These are phyloP conservation scores for Apiospora pterosperma DNA, from an alignment of 2,329 filamentous ascomycete genomes.

Conservation along the genomic window DNA sequence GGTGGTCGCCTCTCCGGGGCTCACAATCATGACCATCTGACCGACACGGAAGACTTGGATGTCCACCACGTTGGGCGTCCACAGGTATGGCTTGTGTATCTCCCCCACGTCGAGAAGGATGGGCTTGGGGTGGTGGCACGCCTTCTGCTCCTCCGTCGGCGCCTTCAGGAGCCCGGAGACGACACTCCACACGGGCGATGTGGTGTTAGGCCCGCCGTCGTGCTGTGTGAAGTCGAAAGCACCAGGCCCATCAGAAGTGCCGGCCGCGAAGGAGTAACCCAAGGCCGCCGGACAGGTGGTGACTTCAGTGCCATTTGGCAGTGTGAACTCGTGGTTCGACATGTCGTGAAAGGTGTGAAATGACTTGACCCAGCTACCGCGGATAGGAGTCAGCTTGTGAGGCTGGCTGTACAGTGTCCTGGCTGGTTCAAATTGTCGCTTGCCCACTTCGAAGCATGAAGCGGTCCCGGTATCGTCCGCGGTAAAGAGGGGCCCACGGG, in stretches of 20 bases:
- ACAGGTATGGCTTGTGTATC: conserved; percentile 72
- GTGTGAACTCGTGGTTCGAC: conserved; percentile 67
- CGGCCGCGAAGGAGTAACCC: conserved; percentile 89
- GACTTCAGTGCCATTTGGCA: conserved; percentile 68
- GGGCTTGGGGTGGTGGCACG: conserved; percentile 78
- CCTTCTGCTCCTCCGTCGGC: conserved; percentile 65
- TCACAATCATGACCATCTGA: conserved; percentile 78
- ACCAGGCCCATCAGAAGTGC: conserved; percentile 88
- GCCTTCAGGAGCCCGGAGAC: conserved; percentile 70
- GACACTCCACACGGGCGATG: conserved; percentile 70
- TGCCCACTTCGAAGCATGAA: conserved; percentile 74
- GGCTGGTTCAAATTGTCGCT: conserved; percentile 58
- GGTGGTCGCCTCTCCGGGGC: conserved; percentile 83
- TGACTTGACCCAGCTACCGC: conserved; percentile 67
- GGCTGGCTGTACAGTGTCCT: conserved; percentile 49
- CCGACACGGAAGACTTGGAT: conserved; percentile 83
- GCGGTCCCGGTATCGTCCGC: conserved; percentile 67
- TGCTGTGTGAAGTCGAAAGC: conserved; percentile 93
- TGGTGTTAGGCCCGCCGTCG: conserved; percentile 64
- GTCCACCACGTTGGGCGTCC: conserved; percentile 90
- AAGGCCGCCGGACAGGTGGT: conserved; percentile 82
- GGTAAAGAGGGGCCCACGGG: conserved; percentile 66
- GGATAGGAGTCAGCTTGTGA: conserved; percentile 42
- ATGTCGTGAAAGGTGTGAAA: conserved; percentile 87
- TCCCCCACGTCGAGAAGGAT: conserved; percentile 87